Base-by-base conservation (phyloP, 441 rosid species). In the Capsella rubella region DNA sequence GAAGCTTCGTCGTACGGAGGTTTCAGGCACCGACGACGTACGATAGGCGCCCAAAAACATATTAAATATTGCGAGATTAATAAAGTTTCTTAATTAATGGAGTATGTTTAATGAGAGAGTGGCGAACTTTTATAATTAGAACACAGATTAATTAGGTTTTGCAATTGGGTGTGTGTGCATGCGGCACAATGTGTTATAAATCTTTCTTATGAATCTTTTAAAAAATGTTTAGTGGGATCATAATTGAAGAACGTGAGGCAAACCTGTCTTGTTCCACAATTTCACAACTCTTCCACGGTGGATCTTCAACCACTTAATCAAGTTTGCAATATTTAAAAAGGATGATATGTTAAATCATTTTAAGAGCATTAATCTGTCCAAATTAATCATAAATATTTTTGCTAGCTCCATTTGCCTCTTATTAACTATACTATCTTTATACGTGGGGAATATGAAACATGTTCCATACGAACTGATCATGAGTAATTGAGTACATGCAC, bases 171-270 rank as follows among this genome's bases (percentile, higher is more conserved):
- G 57, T 56, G 55, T 69, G 56, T 55, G 60, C 56, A 82, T 15
- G 71, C 55, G 61, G 49, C 64, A 60, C 80, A 76, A 78, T 84
- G 74, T 64, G 66, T 75, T 74, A 21, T 21, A 40, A 84, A 80
- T 81, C 76, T 32, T 46, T 60, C n/a, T 51, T 61, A 39, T 11
- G 59, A 60, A 70, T 47, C 52, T 60, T 32, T 32, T 52, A 66
- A 72, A 72, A 8, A 6, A 5, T 46, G 66, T 54, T 37, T 31
- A 25, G 32, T 50, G 65, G 49, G 51, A 71, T 59, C 81, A 84
- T 83, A 72, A 80, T 84, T 82, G 86, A 81, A 79, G 77, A 86
- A 82, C 85, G 90, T 83, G 90, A 65, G 77, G 50, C 80, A 67
- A 77, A 79, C 72, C 87, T 86, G 89, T 82, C 85, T 67, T 81